phyloP scores from a whole-genome alignment of 1,284 basidiomycete species.

The Malassezia globosa region DNA sequence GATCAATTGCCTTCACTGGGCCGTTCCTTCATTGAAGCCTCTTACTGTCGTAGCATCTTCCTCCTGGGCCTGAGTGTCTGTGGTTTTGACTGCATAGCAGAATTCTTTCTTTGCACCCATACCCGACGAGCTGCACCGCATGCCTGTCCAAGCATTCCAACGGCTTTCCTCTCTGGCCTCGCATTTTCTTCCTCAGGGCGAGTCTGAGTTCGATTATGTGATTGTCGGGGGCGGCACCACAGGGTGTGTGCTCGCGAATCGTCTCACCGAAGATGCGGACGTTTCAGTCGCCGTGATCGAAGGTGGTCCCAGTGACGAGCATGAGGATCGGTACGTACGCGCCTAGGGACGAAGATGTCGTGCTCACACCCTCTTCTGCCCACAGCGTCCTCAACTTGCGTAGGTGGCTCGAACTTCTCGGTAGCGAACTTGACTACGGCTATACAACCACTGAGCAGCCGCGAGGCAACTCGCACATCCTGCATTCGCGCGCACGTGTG shows the following conservation, averaged over 20 bases:
- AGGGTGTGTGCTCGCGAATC: conserved; percentile 46
- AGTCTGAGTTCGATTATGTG: conserved; percentile 41
- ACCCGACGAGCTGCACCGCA: background rate
- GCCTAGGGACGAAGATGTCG: too few species aligned
- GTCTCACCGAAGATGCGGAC: conserved; percentile 43
- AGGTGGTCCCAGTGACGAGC: conserved; percentile 44
- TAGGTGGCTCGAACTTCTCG: conserved; percentile 47
- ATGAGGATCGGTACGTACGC: conserved; percentile 25
- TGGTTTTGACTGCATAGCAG: background rate
- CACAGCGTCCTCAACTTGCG: conserved; percentile 41
- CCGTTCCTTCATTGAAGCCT: too few species aligned
- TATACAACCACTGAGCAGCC: conserved; percentile 46
- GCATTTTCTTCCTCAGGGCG: conserved; percentile 31
- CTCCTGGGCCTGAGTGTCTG: background rate
- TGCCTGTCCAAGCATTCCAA: conserved; percentile 12
- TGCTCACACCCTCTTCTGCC: background rate
- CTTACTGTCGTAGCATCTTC: too few species aligned
- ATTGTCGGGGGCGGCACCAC: conserved; percentile 47
- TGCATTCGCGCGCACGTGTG: conserved; percentile 45
- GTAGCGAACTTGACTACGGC: conserved; percentile 46
- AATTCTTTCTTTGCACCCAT: background rate
- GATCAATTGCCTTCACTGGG: too few species aligned
- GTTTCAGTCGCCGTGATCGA: conserved; percentile 47
- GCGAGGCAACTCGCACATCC: conserved; percentile 47
- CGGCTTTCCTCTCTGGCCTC: conserved; percentile 35